Base-by-base conservation (phyloP, 225 moss, liverwort and hornwort species). In the Ulota crispa region DNA sequence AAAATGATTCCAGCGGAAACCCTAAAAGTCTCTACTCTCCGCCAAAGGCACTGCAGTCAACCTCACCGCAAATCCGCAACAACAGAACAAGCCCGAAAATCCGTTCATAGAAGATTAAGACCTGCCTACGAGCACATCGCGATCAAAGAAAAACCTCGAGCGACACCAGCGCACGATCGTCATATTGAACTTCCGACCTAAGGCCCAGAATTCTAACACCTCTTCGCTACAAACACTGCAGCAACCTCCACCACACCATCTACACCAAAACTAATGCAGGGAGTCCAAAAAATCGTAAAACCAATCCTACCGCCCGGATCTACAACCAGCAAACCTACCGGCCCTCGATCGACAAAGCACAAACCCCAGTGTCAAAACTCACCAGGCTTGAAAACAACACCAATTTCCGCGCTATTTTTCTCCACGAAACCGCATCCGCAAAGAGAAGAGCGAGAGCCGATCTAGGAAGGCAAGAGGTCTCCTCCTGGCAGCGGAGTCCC, bases 281-380 rank as follows among this genome's bases (percentile, higher is more conserved):
- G 0, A 67, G 15, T 21, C 26, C 43, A 4, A n/a, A 67, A 80
- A 20, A n/a, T 53, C 64, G 8, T 9, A 15, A 28, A 18, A 41
- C 2, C 26, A 37, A 54, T 36, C 42, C 16, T 68, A 27, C 3
- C 26, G 28, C 53, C 23, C 75, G 60, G 87, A 87, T 82, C 87
- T 85, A 59, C 64, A 43, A 1, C 56, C 79, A 31, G 16, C 0
- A 28, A 50, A 12, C 61, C 52, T 60, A 50, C 54, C 62, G 19
- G 20, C 28, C 10, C 64, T 31, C 66, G n/a, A 42, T 41, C 73
- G 27, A 36, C 12, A 12, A 55, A 68, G 27, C 70, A 43, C 70
- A 81, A 78, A 72, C 70, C 69, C 72, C 68, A 45, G 8, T 19
- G 37, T 19, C 36, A 37, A 23, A 62, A 82, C 88, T 85, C 70